Conservation (phyloP, 2,329 filamentous ascomycete species). For the Stromatinia cepivora region DNA sequence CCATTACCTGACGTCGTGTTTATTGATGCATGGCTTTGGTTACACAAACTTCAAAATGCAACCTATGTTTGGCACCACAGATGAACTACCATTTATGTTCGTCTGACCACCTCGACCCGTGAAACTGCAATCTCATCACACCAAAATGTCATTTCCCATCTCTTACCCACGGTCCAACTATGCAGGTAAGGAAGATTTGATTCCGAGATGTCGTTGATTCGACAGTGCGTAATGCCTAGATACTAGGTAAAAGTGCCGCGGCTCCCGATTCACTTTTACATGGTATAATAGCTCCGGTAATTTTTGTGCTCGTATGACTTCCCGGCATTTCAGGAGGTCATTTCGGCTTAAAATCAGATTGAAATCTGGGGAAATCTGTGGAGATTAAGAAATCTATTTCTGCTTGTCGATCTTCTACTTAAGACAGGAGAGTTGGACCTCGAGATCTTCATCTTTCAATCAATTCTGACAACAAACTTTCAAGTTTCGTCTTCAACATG, state of each 20-base stretch:
- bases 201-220: constrained; percentile 1
- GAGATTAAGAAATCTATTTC: not conserved
- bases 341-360: not conserved
- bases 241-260: not conserved
- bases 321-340: not conserved
- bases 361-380: not conserved
- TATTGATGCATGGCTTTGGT: not conserved
- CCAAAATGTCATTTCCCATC: not conserved
- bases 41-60: constrained; percentile 1
- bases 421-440: not conserved
- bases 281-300: constrained; percentile 3
- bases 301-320: not conserved
- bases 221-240: not conserved
- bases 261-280: constrained; percentile 6
- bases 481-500: not conserved
- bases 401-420: not conserved
- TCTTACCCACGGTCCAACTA: not conserved
- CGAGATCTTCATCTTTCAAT: not conserved
- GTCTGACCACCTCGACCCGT: constrained; percentile 19
- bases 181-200: not conserved
- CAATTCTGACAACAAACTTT: not conserved
- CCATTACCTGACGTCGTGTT: not conserved
- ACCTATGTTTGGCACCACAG: constrained; percentile 7
- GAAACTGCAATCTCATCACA: not conserved
- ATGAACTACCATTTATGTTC: constrained; percentile 13